Evolutionary conservation across 805 yeast species (phyloP), one percentile per base, ranked within the genome.

Genomic region (Candida silvatica): DNA sequence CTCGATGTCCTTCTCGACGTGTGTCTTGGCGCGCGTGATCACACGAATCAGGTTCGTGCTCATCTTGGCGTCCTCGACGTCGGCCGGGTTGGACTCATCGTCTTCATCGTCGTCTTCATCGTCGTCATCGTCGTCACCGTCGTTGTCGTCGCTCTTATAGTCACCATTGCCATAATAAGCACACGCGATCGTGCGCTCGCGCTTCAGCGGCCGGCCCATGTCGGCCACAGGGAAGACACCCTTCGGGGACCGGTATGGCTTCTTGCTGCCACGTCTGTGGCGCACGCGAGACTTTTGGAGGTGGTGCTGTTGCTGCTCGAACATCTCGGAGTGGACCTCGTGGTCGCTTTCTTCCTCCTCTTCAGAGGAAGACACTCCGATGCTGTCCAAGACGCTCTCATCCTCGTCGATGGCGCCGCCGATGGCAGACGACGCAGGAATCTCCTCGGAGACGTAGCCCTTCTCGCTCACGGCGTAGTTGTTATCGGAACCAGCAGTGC

Each of bases 141-240:
- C 29, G 3, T n/a, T 16, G 16, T 20, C 35, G 18, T 36, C 35
- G 4, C 6, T 24, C 24, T 40, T 39, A 16, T 37, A 42, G 31
- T 53, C 55, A 4, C 38, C 34, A 2, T 45, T 42, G 14, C 39
- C 40, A 3, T 31, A 39, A n/a, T 39, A 45, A 7, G 63, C 44
- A 19, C 62, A 60, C 4, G 85, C 85, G 36, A 81, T 75, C 0
- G 78, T 62, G 30, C 58, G 59, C 45, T 81, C 88, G 36, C 69
- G 59, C 19, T 54, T 57, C 28, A 71, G 52, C 3, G 90, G 81
- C 8, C 62, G 65, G 1, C 84, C 87, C 90, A 82, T 80, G 2
- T 84, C 90, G 45, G 65, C 64, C 2, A 82, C 88, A 0, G 94
- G 92, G 57, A 81, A 82, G 1, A 81, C 87, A 40, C 85, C 85